Percentiles rank a stretch among this genome's conserved stretches.
Evolutionary conservation across 2,329 filamentous ascomycete species (phyloP).

Genomic region (Talaromyces amestolkiae): DNA sequence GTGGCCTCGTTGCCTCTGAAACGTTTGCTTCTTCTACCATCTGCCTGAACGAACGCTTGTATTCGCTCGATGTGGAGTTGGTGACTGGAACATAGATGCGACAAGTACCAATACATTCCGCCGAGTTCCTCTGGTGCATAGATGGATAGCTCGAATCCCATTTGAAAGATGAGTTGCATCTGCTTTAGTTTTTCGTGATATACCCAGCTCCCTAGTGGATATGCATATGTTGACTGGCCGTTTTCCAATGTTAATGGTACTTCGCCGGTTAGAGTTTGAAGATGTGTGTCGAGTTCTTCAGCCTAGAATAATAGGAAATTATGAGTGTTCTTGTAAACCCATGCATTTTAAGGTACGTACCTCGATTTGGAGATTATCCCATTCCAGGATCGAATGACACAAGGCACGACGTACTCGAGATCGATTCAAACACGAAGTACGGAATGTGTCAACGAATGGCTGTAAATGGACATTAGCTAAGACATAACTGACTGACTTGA

Average conservation of each 20-base stretch:
- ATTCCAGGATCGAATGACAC: constrained; percentile 76
- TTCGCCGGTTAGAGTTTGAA: constrained; percentile 63
- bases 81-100: constrained; percentile 67
- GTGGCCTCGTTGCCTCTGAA: constrained; percentile 25
- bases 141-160: constrained; percentile 90
- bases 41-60: constrained; percentile 58
- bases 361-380: constrained; percentile 79
- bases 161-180: constrained; percentile 82
- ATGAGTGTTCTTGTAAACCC: too few species aligned
- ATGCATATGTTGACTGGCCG: constrained; percentile 60
- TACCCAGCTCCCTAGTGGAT: constrained; percentile 81
- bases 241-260: constrained; percentile 54
- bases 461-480: constrained; percentile 38
- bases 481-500: neutral
- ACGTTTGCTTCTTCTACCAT: constrained; percentile 31
- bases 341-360: constrained; percentile 39
- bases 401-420: constrained; percentile 87
- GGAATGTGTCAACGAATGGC: constrained; percentile 78
- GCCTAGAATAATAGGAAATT: constrained; percentile 31
- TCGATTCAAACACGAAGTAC: constrained; percentile 83
- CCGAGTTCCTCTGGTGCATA: constrained; percentile 83
- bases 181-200: constrained; percentile 87
- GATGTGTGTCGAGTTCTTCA: constrained; percentile 69
- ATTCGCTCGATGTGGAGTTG: constrained; percentile 71
- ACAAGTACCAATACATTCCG: constrained; percentile 88